A percentile compares a stretch with the other conserved stretches of the same genome.
Conservation (phyloP, 495 filamentous ascomycete genomes). For the Daldinia grandis region DNA sequence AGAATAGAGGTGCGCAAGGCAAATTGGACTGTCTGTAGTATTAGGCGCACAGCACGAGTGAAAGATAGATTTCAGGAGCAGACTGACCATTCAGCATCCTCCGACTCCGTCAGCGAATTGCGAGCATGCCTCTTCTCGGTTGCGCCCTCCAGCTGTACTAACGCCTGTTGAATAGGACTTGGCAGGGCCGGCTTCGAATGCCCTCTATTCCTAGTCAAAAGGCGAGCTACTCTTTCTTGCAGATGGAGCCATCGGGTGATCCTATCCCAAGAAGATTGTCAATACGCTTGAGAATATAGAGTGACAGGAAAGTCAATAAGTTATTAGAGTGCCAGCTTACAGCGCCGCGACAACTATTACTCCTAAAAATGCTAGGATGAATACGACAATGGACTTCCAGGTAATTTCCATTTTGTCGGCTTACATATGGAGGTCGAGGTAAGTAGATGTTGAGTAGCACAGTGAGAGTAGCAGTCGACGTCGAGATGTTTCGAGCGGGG, state of each 20-base stretch:
- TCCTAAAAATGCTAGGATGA: constrained; percentile 2
- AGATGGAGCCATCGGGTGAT: constrained; percentile 16
- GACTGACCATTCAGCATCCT: constrained; percentile 31
- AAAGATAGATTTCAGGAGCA: background rate
- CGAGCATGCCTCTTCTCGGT: constrained; percentile 20
- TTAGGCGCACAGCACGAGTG: constrained; percentile 1
- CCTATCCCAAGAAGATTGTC: constrained; percentile 7
- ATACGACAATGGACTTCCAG: constrained; percentile 17
- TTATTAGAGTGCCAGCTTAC: constrained; percentile 12
- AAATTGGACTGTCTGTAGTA: constrained; percentile 22
- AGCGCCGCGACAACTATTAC: constrained; percentile 4
- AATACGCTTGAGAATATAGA: background rate
- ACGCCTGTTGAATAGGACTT: constrained; percentile 25
- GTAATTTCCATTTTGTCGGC: constrained; percentile 14
- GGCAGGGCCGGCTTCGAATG: constrained; percentile 14
- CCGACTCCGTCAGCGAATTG: constrained; percentile 22
- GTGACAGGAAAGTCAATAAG: background rate
- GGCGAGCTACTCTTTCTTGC: background rate
- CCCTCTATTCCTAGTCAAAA: constrained; percentile 1
- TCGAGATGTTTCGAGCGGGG: constrained; percentile 30
- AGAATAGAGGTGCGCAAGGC: constrained; percentile 26
- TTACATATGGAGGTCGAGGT: background rate
- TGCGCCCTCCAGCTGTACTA: constrained; percentile 25
- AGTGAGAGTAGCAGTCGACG: constrained; percentile 2
- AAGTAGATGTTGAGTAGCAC: background rate